Conservation (phyloP, 1,284 basidiomycete species). For the Trametes polyzona region DNA sequence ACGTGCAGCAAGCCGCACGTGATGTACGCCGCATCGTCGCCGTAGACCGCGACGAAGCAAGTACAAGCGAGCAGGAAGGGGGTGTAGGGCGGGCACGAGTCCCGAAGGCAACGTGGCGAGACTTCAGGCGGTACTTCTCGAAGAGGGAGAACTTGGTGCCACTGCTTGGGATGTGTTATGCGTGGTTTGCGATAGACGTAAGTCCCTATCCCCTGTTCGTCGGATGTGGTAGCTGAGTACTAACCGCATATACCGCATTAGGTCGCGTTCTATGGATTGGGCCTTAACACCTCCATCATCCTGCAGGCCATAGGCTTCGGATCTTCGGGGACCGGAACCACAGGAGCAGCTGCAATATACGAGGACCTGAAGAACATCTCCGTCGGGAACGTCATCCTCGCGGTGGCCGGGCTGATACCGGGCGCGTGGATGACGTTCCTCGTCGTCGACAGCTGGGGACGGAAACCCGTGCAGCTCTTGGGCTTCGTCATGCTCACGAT, state of each 20-base stretch:
- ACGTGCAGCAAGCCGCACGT: constrained; percentile 71
- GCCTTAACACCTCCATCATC: constrained; percentile 74
- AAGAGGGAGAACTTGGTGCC: constrained; percentile 69
- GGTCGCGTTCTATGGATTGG: constrained; percentile 86
- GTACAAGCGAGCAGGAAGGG: constrained; percentile 56
- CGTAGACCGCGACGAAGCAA: constrained; percentile 52
- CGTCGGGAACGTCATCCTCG: constrained; percentile 34
- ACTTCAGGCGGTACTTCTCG: constrained; percentile 67
- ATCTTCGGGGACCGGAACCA: constrained; percentile 41
- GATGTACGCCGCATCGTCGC: constrained; percentile 71
- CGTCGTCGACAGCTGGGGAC: constrained; percentile 34
- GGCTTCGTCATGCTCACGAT: constrained; percentile 60
- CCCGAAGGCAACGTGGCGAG: constrained; percentile 65
- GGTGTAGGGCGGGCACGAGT: constrained; percentile 55
- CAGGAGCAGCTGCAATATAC: constrained; percentile 51
- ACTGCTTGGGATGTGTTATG: constrained; percentile 63
- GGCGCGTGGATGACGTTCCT: constrained; percentile 35
- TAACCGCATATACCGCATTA: constrained; percentile 40
- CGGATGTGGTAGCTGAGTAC: too few species aligned
- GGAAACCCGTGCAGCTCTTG: constrained; percentile 36
- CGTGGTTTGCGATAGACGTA: constrained; percentile 81
- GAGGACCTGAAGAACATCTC: constrained; percentile 30
- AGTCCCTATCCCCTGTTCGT: constrained; percentile 28
- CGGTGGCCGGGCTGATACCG: constrained; percentile 34
- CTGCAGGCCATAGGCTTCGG: constrained; percentile 53